phyloP scores from a whole-genome alignment of 805 yeast genomes.

The Yarrowia sp. region DNA sequence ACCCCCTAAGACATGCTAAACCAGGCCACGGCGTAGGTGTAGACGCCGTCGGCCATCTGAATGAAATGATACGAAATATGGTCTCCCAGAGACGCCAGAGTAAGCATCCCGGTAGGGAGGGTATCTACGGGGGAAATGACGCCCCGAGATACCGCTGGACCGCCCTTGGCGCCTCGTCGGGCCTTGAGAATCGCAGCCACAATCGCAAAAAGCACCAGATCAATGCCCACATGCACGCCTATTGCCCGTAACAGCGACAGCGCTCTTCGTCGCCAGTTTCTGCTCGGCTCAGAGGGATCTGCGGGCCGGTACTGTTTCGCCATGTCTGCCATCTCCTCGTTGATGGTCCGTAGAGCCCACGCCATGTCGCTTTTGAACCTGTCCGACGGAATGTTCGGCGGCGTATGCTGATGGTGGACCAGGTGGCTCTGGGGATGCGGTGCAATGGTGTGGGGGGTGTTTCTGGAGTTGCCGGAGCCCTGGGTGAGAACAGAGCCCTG shows the following conservation, averaged over 20 bases:
- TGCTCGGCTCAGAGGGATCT: background rate
- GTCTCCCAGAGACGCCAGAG: slow-evolving; percentile 17
- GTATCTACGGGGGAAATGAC: background rate
- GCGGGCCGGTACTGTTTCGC: slow-evolving; percentile 27
- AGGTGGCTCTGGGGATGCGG: slow-evolving; percentile 12
- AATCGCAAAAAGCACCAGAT: slow-evolving; percentile 30
- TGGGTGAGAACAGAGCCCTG: slow-evolving; percentile 4
- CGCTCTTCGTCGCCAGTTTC: background rate
- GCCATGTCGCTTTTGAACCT: slow-evolving; percentile 38
- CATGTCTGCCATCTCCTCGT: slow-evolving; percentile 37
- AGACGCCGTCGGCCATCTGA: slow-evolving; percentile 33
- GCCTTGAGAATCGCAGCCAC: slow-evolving; percentile 24
- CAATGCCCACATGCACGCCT: slow-evolving; percentile 36
- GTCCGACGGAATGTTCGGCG: background rate
- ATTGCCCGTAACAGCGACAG: background rate
- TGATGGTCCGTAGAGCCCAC: slow-evolving; percentile 33
- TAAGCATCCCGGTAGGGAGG: background rate
- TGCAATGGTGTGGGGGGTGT: background rate
- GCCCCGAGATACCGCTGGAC: background rate
- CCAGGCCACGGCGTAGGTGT: slow-evolving; percentile 26
- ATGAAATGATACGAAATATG: slow-evolving; percentile 29
- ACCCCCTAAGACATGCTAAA: slow-evolving; percentile 23
- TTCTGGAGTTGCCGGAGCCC: background rate
- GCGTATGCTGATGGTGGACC: slow-evolving; percentile 4
- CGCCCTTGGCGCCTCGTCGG: background rate